These are phyloP conservation scores for Nannochloropsis salina DNA, from an alignment of 108 stramenopile species.

Conservation along the genomic window DNA sequence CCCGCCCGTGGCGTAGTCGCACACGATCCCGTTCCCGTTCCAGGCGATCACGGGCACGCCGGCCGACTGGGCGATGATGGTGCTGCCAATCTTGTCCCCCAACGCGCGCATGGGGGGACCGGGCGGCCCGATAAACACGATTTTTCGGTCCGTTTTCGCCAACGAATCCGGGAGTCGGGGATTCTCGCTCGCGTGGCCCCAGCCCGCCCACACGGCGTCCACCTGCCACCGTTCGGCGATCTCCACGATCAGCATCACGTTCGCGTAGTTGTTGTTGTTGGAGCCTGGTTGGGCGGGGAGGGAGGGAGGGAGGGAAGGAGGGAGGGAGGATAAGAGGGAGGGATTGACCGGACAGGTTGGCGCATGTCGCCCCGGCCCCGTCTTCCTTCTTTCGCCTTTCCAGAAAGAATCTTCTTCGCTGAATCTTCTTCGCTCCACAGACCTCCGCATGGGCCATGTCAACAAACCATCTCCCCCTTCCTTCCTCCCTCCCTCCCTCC, in stretches of 20 bases:
- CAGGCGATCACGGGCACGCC: slow-evolving; percentile 94
- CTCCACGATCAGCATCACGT: slow-evolving; percentile 97
- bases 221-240: slow-evolving; percentile 89
- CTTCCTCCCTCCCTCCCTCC: background rate
- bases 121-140: slow-evolving; percentile 93
- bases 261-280: slow-evolving; percentile 99
- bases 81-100: slow-evolving; percentile 98
- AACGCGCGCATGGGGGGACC: slow-evolving; percentile 95
- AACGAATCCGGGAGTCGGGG: slow-evolving; percentile 85
- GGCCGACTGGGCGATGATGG: slow-evolving; percentile 97
- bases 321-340: background rate
- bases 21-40: slow-evolving; percentile 83
- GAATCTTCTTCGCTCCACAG: too few species aligned
- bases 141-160: slow-evolving; percentile 66
- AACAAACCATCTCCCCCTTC: background rate
- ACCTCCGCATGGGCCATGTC: background rate
- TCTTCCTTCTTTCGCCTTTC: too few species aligned
- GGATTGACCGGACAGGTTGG: background rate
- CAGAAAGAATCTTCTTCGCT: too few species aligned
- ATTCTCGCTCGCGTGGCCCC: slow-evolving; percentile 98
- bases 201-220: slow-evolving; percentile 99
- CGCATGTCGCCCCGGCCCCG: too few species aligned
- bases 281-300: slow-evolving; percentile 43
- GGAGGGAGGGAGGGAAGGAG: background rate
- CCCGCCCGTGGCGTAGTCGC: slow-evolving; percentile 56